A percentile compares a stretch with the other conserved stretches of the same genome.
phyloP scores from a whole-genome alignment of 345 rosid species.

The Melastoma malabathricum region DNA sequence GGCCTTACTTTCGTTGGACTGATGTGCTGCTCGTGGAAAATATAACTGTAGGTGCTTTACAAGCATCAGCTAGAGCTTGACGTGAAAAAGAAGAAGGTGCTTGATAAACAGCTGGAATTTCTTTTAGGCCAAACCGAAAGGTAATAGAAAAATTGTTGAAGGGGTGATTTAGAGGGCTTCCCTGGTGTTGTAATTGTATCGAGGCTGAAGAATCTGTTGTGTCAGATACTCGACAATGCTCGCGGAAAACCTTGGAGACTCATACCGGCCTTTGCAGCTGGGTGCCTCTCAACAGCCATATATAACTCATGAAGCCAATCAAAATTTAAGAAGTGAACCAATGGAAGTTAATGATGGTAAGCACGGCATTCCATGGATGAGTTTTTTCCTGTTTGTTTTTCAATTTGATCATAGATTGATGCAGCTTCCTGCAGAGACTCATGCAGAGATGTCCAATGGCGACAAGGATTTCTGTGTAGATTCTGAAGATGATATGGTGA shows the following conservation, averaged over 20 bases:
- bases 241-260: slow-evolving; percentile 88
- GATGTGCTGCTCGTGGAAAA: slow-evolving; percentile 7
- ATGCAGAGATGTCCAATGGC: slow-evolving; percentile 19
- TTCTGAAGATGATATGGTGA: slow-evolving; percentile 64
- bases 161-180: neutral
- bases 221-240: slow-evolving; percentile 97
- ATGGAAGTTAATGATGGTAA: slow-evolving; percentile 35
- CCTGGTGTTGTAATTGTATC: neutral
- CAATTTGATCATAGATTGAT: neutral
- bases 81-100: slow-evolving; percentile 90
- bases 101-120: slow-evolving; percentile 95
- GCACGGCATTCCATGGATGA: slow-evolving; percentile 5
- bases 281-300: slow-evolving; percentile 14
- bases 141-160: slow-evolving; percentile 14
- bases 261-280: slow-evolving; percentile 26
- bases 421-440: slow-evolving; percentile 5
- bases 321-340: slow-evolving; percentile 15
- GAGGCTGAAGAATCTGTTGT: neutral
- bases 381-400: slow-evolving; percentile 1
- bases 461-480: slow-evolving; percentile 61
- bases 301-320: slow-evolving; percentile 19
- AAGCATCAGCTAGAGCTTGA: slow-evolving; percentile 92
- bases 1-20: no score
- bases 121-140: slow-evolving; percentile 99
- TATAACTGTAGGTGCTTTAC: slow-evolving; percentile 65